These are phyloP conservation scores for Oryza glumipatula DNA, from an alignment of 176 grass and related monocot genomes.

Conservation along the genomic window DNA sequence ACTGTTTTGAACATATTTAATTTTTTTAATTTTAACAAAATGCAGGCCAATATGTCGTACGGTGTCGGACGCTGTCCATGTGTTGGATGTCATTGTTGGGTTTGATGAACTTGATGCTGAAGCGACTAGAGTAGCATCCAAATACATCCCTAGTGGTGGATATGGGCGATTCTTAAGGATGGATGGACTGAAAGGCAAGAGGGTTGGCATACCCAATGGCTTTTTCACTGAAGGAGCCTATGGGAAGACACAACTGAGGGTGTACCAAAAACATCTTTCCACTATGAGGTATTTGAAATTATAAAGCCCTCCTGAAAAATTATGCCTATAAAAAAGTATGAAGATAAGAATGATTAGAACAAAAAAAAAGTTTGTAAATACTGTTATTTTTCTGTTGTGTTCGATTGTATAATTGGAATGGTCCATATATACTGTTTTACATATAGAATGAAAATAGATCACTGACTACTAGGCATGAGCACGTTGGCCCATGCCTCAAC, in stretches of 20 bases:
- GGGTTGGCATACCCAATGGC: constrained; percentile 32
- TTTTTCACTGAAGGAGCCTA: constrained; percentile 23
- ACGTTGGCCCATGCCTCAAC: too few species aligned
- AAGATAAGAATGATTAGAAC: too few species aligned
- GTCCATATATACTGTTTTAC: too few species aligned
- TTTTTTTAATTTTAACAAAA: too few species aligned
- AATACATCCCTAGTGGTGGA: constrained; percentile 41
- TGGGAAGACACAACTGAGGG: neutral
- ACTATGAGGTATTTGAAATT: constrained; percentile 34
- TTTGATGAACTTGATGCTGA: constrained; percentile 36
- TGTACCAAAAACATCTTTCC: constrained; percentile 41
- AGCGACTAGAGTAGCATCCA: constrained; percentile 37
- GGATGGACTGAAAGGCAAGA: constrained; percentile 51
- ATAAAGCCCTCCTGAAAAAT: too few species aligned
- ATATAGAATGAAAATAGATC: too few species aligned
- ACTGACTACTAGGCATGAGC: too few species aligned
- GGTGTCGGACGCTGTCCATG: constrained; percentile 42
- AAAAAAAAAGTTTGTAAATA: too few species aligned
- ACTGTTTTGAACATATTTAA: too few species aligned
- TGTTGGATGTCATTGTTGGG: constrained; percentile 53
- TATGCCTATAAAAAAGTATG: too few species aligned
- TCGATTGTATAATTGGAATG: too few species aligned
- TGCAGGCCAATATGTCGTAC: constrained; percentile 45
- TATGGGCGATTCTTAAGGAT: constrained; percentile 47
- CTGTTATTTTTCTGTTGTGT: too few species aligned